phyloP scores from a whole-genome alignment of 2,329 filamentous ascomycete genomes.

The Cytospora schulzeri region DNA sequence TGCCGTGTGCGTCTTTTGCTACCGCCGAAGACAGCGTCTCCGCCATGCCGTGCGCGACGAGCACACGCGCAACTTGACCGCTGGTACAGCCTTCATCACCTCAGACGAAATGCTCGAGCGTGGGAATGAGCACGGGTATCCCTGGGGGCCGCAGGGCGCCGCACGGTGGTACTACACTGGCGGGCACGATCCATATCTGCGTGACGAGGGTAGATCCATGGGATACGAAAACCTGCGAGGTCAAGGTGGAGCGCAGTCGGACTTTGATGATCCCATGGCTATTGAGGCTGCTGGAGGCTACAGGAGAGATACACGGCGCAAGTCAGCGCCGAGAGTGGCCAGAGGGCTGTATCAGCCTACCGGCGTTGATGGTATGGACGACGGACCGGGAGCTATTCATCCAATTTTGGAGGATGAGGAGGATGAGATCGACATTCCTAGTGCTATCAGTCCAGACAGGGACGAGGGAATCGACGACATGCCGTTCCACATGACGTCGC shows the following conservation, averaged over 20 bases:
- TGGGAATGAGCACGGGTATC: conserved; percentile 37
- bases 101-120: conserved; percentile 51
- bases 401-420: conserved; percentile 63
- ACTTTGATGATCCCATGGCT: conserved; percentile 33
- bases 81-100: conserved; percentile 25
- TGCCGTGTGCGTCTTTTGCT: conserved; percentile 47
- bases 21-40: conserved; percentile 47
- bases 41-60: conserved; percentile 45
- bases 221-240: conserved; percentile 54
- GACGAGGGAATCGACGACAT: conserved; percentile 38
- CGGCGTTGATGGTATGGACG: conserved; percentile 32
- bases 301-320: conserved; percentile 33
- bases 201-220: conserved; percentile 42
- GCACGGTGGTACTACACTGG: conserved; percentile 48
- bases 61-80: conserved; percentile 18
- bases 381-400: conserved; percentile 49
- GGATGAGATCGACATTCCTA: conserved; percentile 42
- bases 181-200: conserved; percentile 46
- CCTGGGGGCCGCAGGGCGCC: conserved; percentile 34
- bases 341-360: conserved; percentile 43
- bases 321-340: conserved; percentile 34
- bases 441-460: conserved; percentile 29
- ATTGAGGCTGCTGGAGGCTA: conserved; percentile 30
- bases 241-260: conserved; percentile 36
- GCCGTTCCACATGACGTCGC: conserved; percentile 52